Evolutionary conservation across 2,329 filamentous ascomycete genomes (phyloP), one percentile per base, ranked within the genome.

Genomic region (Penicillium sp.): DNA sequence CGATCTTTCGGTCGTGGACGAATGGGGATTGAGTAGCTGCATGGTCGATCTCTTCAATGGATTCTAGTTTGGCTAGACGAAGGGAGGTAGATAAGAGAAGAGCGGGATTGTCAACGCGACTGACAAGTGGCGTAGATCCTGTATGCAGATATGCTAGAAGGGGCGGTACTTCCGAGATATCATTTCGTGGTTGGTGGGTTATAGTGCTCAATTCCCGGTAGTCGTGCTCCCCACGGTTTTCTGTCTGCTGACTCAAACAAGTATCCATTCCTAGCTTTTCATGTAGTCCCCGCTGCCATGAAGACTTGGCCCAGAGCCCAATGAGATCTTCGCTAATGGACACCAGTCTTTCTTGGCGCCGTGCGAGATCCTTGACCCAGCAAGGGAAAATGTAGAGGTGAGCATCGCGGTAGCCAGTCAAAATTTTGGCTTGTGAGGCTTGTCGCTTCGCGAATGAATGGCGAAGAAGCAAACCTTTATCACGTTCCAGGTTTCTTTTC

Each of bases 311-410:
- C 50, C 50, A 47, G 7, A 47, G 25, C 11, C 50, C 41, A 16
- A 53, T 39, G 23, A 53, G 33, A 13, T 53, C 50, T n/a, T 53
- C 50, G 8, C 34, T 47, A 2, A 53, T 15, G 8, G 50, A 40
- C 6, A 29, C 21, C 13, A 53, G 13, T 47, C 25, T 47, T 40
- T 47, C 13, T n/a, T 53, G 50, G 16, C n/a, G 33, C 3, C 23
- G 31, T 31, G 23, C 33, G 10, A 53, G 43, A 33, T 53, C 23
- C 33, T 40, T 53, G 1, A 47, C 50, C 50, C 50, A 47, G 25
- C 25, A 38, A 4, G 43, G 50, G 13, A 53, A 53, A n/a, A 44
- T 36, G 15, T 53, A 53, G 43, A 53, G 50, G 15, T 53, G 50
- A 19, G 50, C 25, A 38, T 53, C 50, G 15, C 50, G 43, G 15